Percentiles rank a stretch among this genome's conserved stretches.
Conservation (phyloP, 306 rosid genomes). For the Citrullus mucosospermus region DNA sequence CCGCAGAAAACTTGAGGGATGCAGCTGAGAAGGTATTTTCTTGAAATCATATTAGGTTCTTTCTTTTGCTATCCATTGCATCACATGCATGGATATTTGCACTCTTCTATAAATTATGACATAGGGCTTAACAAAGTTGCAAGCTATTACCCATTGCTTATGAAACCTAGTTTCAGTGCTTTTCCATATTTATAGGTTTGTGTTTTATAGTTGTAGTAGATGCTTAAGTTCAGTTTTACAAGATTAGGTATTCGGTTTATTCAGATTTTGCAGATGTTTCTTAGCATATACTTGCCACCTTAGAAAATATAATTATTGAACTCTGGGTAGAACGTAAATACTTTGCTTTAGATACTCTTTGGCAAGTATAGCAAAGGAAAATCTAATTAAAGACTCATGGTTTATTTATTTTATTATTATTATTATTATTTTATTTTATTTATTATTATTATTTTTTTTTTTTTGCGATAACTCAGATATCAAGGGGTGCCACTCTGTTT, state of each 20-base stretch:
- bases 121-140: neutral
- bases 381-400: neutral
- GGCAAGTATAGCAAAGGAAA: neutral
- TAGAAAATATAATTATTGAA: neutral
- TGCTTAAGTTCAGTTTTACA: neutral
- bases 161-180: neutral
- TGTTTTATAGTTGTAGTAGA: neutral
- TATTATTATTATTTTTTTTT: neutral
- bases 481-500: neutral
- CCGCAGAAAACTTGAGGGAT: constrained; percentile 51
- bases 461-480: neutral
- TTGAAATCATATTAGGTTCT: constrained; percentile 6
- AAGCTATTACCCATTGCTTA: neutral
- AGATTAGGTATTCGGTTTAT: neutral
- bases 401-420: too few species aligned
- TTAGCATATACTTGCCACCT: neutral
- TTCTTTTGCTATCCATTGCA: neutral
- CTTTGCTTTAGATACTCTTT: neutral
- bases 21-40: constrained; percentile 65
- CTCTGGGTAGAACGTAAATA: neutral
- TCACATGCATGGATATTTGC: neutral
- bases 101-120: neutral
- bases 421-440: too few species aligned
- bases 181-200: neutral
- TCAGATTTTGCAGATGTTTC: neutral